Conservation (phyloP, 495 filamentous ascomycete species). For the Penicillium dipodomyicola region DNA sequence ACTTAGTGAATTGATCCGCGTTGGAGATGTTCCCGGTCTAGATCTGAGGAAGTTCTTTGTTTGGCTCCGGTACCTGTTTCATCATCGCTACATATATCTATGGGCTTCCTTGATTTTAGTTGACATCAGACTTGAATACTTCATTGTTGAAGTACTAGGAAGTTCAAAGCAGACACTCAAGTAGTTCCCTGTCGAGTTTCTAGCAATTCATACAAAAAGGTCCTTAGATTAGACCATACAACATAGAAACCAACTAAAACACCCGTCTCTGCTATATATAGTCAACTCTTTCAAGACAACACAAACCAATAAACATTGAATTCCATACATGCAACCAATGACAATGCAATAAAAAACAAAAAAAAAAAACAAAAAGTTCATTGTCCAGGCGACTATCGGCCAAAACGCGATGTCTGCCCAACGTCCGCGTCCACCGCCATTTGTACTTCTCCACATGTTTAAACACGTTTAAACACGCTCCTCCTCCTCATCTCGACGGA, state of each 20-base stretch:
- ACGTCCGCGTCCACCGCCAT: conserved; percentile 31
- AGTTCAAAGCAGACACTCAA: background rate
- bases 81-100: background rate
- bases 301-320: too few relatives aligned
- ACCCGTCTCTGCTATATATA: background rate
- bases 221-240: too few relatives aligned
- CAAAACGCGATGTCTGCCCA: conserved; percentile 24
- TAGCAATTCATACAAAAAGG: background rate
- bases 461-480: background rate
- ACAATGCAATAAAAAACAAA: background rate
- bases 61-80: background rate
- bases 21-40: background rate
- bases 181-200: background rate
- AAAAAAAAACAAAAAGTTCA: conserved; percentile 2
- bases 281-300: background rate
- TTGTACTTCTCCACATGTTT: conserved; percentile 20
- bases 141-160: too few relatives aligned
- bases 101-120: background rate
- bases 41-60: background rate
- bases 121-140: too few relatives aligned
- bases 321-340: background rate
- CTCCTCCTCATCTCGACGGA: background rate
- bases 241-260: background rate
- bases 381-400: conserved; percentile 17
- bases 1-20: background rate